phyloP scores from a whole-genome alignment of 805 yeast genomes.

The Candida sakaeoensis region DNA sequence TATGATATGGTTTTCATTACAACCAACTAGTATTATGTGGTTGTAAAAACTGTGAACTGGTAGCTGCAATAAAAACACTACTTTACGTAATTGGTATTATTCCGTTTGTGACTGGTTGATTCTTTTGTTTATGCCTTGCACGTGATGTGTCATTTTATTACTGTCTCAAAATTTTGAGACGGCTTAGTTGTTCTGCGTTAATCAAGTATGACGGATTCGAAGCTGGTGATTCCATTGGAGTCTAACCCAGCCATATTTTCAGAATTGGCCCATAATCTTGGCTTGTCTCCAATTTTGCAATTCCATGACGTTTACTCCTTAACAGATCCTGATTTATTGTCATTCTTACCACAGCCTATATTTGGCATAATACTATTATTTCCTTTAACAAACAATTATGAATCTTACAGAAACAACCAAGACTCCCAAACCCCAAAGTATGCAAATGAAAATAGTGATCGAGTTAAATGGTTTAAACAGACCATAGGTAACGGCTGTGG shows the following conservation, averaged over 20 bases:
- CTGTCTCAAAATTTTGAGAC: background rate
- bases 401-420: constrained; percentile 41
- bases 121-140: background rate
- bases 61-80: background rate
- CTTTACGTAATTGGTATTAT: constrained; percentile 1
- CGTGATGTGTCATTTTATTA: background rate
- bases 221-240: constrained; percentile 75
- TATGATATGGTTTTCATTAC: constrained; percentile 4
- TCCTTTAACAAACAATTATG: constrained; percentile 69
- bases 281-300: constrained; percentile 54
- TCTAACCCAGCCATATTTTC: constrained; percentile 86
- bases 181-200: no score
- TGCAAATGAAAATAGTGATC: constrained; percentile 24
- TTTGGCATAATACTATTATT: constrained; percentile 74
- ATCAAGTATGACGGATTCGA: constrained; percentile 10
- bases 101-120: background rate
- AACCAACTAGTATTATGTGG: background rate
- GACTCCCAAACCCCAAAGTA: constrained; percentile 26
- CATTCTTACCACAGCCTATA: constrained; percentile 79
- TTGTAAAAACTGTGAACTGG: background rate
- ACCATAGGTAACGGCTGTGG: constrained; percentile 91
- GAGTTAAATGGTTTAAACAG: constrained; percentile 77
- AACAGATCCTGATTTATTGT: constrained; percentile 76
- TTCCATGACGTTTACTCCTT: constrained; percentile 84
- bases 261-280: constrained; percentile 61